Evolutionary conservation across 345 rosid genomes (phyloP).

Genomic region (Isatis tinctoria): DNA sequence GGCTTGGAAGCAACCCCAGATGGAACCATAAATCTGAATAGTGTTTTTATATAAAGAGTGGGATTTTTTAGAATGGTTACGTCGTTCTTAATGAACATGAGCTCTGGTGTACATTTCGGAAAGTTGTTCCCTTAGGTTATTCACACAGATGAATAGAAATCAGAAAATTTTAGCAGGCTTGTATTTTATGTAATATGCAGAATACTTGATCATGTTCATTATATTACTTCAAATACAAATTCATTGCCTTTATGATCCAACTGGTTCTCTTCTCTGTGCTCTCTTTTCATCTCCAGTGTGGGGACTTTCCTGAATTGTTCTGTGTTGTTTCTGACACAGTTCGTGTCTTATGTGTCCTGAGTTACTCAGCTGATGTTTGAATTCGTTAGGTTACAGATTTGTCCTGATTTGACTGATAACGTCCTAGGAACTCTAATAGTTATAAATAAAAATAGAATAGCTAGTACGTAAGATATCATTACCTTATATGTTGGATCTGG

Average conservation of each 20-base stretch:
- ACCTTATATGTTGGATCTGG: background rate
- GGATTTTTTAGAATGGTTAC: background rate
- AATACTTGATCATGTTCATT: conserved; percentile 4
- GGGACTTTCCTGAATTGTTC: background rate
- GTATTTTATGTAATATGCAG: background rate
- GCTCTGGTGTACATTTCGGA: conserved; percentile 30
- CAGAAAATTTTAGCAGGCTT: background rate
- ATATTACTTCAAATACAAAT: conserved; percentile 11
- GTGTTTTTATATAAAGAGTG: background rate
- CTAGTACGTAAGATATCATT: too few relatives aligned
- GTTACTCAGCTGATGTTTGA: background rate
- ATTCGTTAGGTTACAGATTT: background rate
- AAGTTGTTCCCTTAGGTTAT: conserved; percentile 22
- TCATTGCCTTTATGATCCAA: background rate
- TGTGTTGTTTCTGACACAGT: background rate
- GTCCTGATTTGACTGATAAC: too few relatives aligned
- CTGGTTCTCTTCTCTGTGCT: background rate
- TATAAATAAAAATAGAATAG: too few relatives aligned
- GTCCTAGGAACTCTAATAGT: too few relatives aligned
- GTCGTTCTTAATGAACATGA: conserved; percentile 6
- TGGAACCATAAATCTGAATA: background rate
- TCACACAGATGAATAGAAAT: conserved; percentile 20
- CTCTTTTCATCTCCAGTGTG: background rate
- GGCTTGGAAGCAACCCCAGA: conserved; percentile 19
- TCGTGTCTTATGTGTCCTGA: background rate